Base-by-base conservation (phyloP, 331 rosid species). In the Malus hybrid region DNA sequence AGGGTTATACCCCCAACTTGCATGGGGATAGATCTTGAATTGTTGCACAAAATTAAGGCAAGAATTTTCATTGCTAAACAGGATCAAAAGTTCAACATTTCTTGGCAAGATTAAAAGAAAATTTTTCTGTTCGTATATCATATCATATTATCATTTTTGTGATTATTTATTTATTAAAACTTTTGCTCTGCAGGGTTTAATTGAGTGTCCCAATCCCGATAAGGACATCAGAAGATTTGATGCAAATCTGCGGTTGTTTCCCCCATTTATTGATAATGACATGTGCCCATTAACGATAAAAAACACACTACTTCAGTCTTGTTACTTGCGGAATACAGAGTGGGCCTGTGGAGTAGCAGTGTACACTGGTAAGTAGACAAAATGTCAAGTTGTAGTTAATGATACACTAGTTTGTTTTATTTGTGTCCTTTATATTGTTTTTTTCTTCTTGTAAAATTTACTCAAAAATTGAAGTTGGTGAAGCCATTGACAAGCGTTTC, bases 291-390 rank as follows among this genome's bases (percentile, higher is more conserved):
- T 95, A 85, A 92, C 96, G 60, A 86, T 95, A 71, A 95, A 92
- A 84, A 95, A 95, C 82, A 92, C 97, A 33, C 83, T 90, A 85
- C 97, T 95, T 76, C 99, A 95, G 88, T 95, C 99, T 70, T 92
- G 99, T 84, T 95, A 95, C 88, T 85, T 95, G 89, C 84, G 99
- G 82, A 92, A 95, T 81, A 95, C 97, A 42, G 99, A 95, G 73
- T 95, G 99, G 99, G 97, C 93, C 76, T 95, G 97, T 81, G 99
- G 99, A 73, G 97, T 92, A 57, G 97, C 97, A 61, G 90, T 92
- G 46, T 88, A 95, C 78, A 95, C 99, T 73, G 99, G 99, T 82
- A 88, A 88, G 96, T 85, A 56, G 60, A 66, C 63, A 32, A 52
- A 65, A 71, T 76, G 34, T 81, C 69, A 56, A 77, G 79, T 67